Evolutionary conservation across 345 rosid genomes (phyloP).

Genomic region (Raphanus sativus): DNA sequence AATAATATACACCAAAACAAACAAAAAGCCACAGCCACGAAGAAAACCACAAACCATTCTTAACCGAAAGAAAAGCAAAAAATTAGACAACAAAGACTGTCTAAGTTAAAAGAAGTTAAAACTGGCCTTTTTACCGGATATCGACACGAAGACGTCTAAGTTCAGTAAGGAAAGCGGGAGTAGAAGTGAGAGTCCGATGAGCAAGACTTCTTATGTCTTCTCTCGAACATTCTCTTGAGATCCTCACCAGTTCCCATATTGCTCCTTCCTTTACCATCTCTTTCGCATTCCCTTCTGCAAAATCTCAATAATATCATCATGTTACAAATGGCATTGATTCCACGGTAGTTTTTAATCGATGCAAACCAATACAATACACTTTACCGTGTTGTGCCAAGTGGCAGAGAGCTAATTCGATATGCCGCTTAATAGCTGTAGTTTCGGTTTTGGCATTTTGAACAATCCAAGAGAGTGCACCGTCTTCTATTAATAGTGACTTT

Average conservation of each 20-base stretch:
- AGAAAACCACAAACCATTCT: conserved; percentile 23
- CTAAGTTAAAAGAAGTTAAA: conserved; percentile 8
- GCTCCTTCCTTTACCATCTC: conserved; percentile 96
- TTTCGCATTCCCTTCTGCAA: conserved; percentile 80
- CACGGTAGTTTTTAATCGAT: background rate
- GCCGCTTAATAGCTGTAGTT: conserved; percentile 75
- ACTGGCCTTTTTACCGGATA: conserved; percentile 28
- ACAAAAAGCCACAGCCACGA: conserved; percentile 2
- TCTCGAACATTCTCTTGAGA: conserved; percentile 83
- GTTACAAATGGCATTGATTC: conserved; percentile 6
- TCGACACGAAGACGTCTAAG: conserved; percentile 63
- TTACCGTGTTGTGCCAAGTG: conserved; percentile 95
- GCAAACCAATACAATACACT: conserved; percentile 2
- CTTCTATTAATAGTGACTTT: conserved; percentile 85
- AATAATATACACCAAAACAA: conserved; percentile 20
- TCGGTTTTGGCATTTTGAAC: conserved; percentile 87
- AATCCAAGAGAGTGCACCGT: conserved; percentile 92
- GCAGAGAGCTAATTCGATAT: conserved; percentile 92
- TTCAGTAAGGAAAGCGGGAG: conserved; percentile 67
- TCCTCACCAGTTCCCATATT: conserved; percentile 85
- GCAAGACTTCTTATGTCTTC: conserved; percentile 94
- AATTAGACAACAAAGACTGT: conserved; percentile 13
- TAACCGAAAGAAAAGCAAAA: conserved; percentile 11
- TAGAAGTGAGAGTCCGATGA: conserved; percentile 63
- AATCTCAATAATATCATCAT: background rate